Conservation (phyloP, 2,329 filamentous ascomycete genomes). For the Rosellinia necatrix region DNA sequence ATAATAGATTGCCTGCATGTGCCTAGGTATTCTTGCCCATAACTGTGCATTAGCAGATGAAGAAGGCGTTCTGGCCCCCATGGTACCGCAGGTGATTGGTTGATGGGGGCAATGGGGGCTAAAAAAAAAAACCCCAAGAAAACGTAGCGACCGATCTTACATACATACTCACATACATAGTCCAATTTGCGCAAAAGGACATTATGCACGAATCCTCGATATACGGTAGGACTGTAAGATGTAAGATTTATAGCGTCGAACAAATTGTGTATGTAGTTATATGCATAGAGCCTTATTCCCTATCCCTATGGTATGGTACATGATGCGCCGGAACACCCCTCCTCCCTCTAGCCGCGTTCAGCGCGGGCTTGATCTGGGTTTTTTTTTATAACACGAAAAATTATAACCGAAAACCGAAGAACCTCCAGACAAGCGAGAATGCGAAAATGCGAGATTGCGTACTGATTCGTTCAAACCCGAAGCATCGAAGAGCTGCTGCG, state of each 20-base stretch:
- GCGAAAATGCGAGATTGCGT: no score
- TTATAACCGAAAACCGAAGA: neutral
- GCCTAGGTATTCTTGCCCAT: no score
- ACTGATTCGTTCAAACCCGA: conserved; percentile 11
- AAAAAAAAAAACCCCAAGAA: no score
- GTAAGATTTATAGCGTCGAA: neutral
- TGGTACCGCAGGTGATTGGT: no score
- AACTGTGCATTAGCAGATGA: no score
- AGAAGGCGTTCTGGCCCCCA: no score
- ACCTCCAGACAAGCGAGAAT: neutral
- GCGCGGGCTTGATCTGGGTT: no score
- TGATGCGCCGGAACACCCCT: neutral
- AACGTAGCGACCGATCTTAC: no score
- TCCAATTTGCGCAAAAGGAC: no score
- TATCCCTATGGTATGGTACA: neutral
- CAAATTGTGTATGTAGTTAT: neutral
- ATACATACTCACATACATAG: neutral
- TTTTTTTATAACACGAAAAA: neutral
- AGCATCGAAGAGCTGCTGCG: conserved; percentile 13
- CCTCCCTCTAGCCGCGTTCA: neutral
- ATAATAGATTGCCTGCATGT: no score
- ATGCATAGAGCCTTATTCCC: neutral
- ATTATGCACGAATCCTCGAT: no score
- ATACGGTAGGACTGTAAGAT: neutral
- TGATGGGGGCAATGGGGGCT: no score